phyloP scores from a whole-genome alignment of 208 protist species.

The Paratrypanosoma confusum region DNA sequence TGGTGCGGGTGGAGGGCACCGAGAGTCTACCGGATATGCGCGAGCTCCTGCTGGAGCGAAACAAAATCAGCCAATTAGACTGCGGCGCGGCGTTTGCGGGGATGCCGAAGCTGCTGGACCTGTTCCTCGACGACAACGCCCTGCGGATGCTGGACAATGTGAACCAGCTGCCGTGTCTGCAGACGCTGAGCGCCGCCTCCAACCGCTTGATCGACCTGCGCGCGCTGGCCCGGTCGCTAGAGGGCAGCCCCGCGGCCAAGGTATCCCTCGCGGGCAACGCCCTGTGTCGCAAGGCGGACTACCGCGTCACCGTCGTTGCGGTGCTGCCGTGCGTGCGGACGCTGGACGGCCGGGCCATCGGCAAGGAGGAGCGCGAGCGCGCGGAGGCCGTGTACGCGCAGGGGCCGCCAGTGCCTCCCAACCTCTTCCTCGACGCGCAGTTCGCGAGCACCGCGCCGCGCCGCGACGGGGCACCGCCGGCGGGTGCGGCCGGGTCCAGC shows the following conservation, averaged over 20 bases:
- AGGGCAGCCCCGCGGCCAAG: slow-evolving; percentile 14
- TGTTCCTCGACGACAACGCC: slow-evolving; percentile 72
- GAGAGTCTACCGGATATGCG: slow-evolving; percentile 59
- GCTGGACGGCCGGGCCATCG: slow-evolving; percentile 53
- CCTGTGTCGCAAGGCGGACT: slow-evolving; percentile 63
- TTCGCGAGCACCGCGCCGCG: too few species aligned
- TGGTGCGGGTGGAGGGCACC: slow-evolving; percentile 75
- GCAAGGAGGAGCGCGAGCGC: slow-evolving; percentile 60
- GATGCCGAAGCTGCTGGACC: slow-evolving; percentile 37
- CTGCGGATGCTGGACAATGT: slow-evolving; percentile 60
- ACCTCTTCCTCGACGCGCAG: slow-evolving; percentile 54
- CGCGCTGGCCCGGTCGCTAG: slow-evolving; percentile 29
- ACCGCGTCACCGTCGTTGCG: slow-evolving; percentile 42
- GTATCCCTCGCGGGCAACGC: slow-evolving; percentile 58
- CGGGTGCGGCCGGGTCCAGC: too few species aligned
- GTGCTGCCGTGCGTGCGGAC: slow-evolving; percentile 21
- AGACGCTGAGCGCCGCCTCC: slow-evolving; percentile 35
- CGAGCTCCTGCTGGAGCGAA: slow-evolving; percentile 86
- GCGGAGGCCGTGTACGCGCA: slow-evolving; percentile 22
- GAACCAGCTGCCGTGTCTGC: slow-evolving; percentile 22
- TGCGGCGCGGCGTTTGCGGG: slow-evolving; percentile 43
- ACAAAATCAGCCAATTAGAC: slow-evolving; percentile 69
- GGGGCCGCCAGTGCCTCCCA: slow-evolving; percentile 46
- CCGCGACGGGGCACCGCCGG: too few species aligned
- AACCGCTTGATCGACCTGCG: slow-evolving; percentile 67